Conservation (phyloP, 495 filamentous ascomycete species). For the Corynascus novoguineensis region DNA sequence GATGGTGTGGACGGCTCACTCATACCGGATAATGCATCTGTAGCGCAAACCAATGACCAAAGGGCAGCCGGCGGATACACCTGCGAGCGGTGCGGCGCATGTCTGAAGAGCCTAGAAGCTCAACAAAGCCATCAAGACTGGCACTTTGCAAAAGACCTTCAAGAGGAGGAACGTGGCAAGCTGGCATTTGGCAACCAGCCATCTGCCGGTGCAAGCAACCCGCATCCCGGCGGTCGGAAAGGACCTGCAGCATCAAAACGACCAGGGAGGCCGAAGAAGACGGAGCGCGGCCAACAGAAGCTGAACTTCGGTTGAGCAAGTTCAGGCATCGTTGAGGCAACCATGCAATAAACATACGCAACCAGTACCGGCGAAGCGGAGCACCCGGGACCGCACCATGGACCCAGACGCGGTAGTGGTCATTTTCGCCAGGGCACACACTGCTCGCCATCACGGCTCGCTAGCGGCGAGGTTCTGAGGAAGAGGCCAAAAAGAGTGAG, state of each 20-base stretch:
- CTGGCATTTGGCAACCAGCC: conserved; percentile 37
- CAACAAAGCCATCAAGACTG: conserved; percentile 83
- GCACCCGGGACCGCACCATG: not conserved
- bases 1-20: conserved; percentile 6
- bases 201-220: conserved; percentile 25
- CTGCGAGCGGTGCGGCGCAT: conserved; percentile 62
- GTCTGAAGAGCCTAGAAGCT: conserved; percentile 48
- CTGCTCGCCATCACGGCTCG: not conserved
- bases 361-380: not conserved
- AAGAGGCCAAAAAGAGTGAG: not conserved
- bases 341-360: conserved; percentile 16
- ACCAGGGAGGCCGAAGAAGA: conserved; percentile 41
- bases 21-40: conserved; percentile 15
- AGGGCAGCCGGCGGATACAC: conserved; percentile 42
- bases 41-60: conserved; percentile 22
- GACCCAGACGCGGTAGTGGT: not conserved
- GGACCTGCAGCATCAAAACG: conserved; percentile 29
- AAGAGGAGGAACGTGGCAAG: conserved; percentile 49
- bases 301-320: conserved; percentile 59
- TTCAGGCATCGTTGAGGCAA: conserved; percentile 14
- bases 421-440: not conserved
- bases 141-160: conserved; percentile 89
- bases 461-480: not conserved
- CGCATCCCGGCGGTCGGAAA: conserved; percentile 25
- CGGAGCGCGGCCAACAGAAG: conserved; percentile 72